Conservation (phyloP, 2,329 filamentous ascomycete genomes). For the Xylariaceae sp. region DNA sequence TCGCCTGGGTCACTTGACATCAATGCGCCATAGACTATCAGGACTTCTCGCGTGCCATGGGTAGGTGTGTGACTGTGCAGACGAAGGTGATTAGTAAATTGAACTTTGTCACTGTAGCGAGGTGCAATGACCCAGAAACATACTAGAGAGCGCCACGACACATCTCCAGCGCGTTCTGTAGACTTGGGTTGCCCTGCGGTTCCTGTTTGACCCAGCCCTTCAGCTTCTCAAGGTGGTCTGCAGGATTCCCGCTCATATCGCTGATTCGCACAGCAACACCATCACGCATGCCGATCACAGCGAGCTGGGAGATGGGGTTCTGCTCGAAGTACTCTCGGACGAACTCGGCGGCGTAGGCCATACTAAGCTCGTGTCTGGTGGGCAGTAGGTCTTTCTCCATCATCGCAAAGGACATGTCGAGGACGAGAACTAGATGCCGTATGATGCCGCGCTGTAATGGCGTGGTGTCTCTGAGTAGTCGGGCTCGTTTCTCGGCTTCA, state of each 20-base stretch:
- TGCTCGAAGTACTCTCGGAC: constrained; percentile 96
- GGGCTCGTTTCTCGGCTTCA: constrained; percentile 76
- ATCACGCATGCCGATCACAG: constrained; percentile 88
- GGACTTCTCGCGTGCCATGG: constrained; percentile 88
- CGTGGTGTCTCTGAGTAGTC: constrained; percentile 87
- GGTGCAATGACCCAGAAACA: constrained; percentile 23
- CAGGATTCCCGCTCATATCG: constrained; percentile 87
- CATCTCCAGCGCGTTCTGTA: constrained; percentile 97
- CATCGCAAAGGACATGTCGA: constrained; percentile 95
- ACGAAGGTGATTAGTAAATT: constrained; percentile 4
- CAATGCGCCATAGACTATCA: constrained; percentile 87
- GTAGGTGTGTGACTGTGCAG: constrained; percentile 72
- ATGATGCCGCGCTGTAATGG: constrained; percentile 96
- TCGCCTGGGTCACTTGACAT: constrained; percentile 90
- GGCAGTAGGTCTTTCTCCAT: constrained; percentile 90
- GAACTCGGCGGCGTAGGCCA: constrained; percentile 82
- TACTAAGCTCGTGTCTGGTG: constrained; percentile 75
- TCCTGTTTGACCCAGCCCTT: constrained; percentile 62
- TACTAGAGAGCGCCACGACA: constrained; percentile 85
- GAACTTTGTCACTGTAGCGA: constrained; percentile 1
- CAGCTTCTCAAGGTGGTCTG: constrained; percentile 78
- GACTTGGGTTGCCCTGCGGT: constrained; percentile 69
- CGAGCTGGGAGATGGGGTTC: constrained; percentile 95
- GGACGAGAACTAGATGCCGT: constrained; percentile 83
- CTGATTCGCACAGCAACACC: constrained; percentile 82